Evolutionary conservation across 805 yeast species (phyloP).

Genomic region (Metschnikowia peoriensis): DNA sequence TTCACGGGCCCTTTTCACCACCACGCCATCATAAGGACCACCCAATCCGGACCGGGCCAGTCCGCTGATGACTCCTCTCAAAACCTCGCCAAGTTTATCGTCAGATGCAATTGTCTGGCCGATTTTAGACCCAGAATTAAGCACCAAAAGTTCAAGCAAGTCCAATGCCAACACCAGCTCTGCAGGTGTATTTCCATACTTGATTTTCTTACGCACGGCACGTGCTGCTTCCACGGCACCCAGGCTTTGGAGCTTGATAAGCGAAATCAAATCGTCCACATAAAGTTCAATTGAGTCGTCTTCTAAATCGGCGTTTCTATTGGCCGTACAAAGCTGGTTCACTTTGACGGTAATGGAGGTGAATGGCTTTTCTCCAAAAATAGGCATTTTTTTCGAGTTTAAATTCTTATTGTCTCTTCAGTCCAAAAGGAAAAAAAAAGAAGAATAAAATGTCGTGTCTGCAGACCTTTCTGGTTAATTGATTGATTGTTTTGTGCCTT

Average conservation of each 20-base stretch:
- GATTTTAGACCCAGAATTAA: constrained; percentile 38
- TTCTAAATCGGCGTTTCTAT: constrained; percentile 38
- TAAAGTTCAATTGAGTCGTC: constrained; percentile 41
- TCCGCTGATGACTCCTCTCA: constrained; percentile 49
- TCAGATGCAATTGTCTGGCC: constrained; percentile 54
- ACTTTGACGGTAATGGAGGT: constrained; percentile 69
- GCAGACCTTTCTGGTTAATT: too few species aligned
- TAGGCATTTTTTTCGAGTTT: constrained; percentile 23
- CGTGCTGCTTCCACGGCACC: constrained; percentile 79
- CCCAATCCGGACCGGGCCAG: constrained; percentile 33
- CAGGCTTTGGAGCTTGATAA: constrained; percentile 38
- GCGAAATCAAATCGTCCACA: constrained; percentile 57
- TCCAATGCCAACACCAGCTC: constrained; percentile 67
- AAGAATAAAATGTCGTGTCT: too few species aligned
- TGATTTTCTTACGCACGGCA: constrained; percentile 82
- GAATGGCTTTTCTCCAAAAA: constrained; percentile 52
- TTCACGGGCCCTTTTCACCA: constrained; percentile 46
- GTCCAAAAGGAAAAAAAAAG: neutral
- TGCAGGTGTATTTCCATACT: constrained; percentile 63
- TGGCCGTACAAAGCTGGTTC: constrained; percentile 48
- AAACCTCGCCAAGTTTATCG: constrained; percentile 60
- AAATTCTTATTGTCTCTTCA: neutral
- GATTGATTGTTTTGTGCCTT: too few species aligned
- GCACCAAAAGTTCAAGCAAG: constrained; percentile 37
- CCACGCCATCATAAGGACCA: constrained; percentile 36